These are phyloP conservation scores for Hyphopichia wangnamkhiaoensis DNA, from an alignment of 1,139 yeast species.

Conservation along the genomic window DNA sequence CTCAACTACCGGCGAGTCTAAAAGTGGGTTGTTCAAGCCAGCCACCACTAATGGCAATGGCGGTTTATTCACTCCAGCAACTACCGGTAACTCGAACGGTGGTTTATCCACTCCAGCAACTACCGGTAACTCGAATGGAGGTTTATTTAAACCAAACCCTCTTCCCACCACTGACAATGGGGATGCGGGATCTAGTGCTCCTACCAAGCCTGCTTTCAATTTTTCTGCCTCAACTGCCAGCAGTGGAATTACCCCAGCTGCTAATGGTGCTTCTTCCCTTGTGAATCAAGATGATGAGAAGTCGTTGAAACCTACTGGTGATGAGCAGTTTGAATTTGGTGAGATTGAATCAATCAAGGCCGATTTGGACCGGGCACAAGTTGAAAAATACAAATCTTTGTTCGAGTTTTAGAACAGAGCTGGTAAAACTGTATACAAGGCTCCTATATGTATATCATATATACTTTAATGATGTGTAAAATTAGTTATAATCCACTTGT, in stretches of 20 bases:
- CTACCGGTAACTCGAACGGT: neutral
- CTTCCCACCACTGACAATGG: no score
- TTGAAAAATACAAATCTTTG: conserved; percentile 25
- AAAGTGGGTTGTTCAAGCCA: no score
- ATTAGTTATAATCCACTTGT: no score
- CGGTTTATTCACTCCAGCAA: neutral
- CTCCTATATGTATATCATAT: neutral
- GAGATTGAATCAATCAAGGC: conserved; percentile 24
- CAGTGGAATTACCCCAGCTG: no score
- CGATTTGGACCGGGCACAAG: conserved; percentile 25
- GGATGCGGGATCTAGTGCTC: neutral
- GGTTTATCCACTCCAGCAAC: neutral
- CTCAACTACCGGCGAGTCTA: no score
- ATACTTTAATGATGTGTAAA: conserved; percentile 3
- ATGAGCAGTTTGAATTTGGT: conserved; percentile 27
- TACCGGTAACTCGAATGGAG: neutral
- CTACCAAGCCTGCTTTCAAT: no score
- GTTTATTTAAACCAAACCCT: neutral
- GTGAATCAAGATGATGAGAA: no score
- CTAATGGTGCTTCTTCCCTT: no score
- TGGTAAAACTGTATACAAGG: neutral
- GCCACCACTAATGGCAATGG: neutral
- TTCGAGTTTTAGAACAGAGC: conserved; percentile 23
- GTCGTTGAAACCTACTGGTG: no score
- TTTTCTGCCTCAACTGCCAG: no score